Base-by-base conservation (phyloP, 805 yeast species). In the Komagataella kurtzmanii region DNA sequence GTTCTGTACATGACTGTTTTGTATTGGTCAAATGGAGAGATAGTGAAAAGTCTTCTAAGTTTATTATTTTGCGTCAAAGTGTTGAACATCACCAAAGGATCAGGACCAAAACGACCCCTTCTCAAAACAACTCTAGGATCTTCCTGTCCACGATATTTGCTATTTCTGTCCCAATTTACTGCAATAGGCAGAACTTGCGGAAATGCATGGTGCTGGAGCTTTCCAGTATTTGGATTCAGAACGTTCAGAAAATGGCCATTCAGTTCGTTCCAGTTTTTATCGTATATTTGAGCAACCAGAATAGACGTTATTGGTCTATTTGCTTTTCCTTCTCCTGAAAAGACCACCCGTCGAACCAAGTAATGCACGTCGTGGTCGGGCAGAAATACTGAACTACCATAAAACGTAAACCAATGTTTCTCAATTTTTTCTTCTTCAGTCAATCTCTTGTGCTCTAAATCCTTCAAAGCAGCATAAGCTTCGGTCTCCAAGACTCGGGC, bases 351-450 rank as follows among this genome's bases (percentile, higher is more conserved):
- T 10, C 73, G 65, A 23, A 69, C 66, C 64, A 68, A 65, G 46
- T 66, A 62, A 56, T 71, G 74, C n/a, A 72, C 69, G 5, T 73
- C 74, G 54, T 71, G 69, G 45, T 68, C 66, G 54, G 67, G 68
- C 21, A 73, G 57, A 71, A 72, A 73, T 1, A 71, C 74, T 12
- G 53, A 48, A 23, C 46, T 24, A 8, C 48, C 53, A 45, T 48
- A 45, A 17, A 51, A 49, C 6, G 49, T 51, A 12, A 51, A 51
- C 53, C 53, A 51, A 45, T 49, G 48, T 30, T 30, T 30, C 10
- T 8, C 40, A 8, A 30, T 14, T 5, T 30, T 30, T 30, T 10
- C 40, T 14, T 30, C 40, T 10, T 30, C 40, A 30, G 40, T 30
- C 40, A 30, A 30, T 30, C 8, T 10, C 40, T 30, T 8, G 10